Evolutionary conservation across 2,329 filamentous ascomycete species (phyloP).

Genomic region (Paecilomyces niveus): DNA sequence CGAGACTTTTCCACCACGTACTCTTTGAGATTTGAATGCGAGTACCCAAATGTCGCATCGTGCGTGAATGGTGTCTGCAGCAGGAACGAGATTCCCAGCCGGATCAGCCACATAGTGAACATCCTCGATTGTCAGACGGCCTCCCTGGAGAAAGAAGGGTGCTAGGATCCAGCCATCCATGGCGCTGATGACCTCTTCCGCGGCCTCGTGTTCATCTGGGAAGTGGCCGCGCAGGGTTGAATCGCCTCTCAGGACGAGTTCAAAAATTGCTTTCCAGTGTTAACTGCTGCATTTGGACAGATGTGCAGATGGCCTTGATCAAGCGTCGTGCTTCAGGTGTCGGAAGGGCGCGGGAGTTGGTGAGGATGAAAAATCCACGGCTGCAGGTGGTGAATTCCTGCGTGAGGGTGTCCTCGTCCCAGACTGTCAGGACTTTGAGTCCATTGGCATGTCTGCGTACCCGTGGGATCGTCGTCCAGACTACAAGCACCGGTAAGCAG

Average conservation of each 20-base stretch:
- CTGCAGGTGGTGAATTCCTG: constrained; percentile 37
- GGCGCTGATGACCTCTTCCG: constrained; percentile 43
- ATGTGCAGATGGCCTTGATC: constrained; percentile 47
- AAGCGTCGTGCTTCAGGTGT: constrained; percentile 41
- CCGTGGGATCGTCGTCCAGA: constrained; percentile 52
- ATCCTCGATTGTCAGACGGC: constrained; percentile 50
- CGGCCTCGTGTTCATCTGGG: constrained; percentile 48
- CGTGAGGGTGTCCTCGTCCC: constrained; percentile 41
- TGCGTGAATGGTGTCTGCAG: constrained; percentile 50
- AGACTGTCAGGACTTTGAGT: constrained; percentile 49
- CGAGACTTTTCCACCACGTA: constrained; percentile 50
- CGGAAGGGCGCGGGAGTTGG: constrained; percentile 52
- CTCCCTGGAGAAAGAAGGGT: constrained; percentile 55
- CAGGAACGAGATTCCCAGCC: constrained; percentile 40
- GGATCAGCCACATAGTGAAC: constrained; percentile 53
- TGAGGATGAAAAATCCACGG: constrained; percentile 54
- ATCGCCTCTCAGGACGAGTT: constrained; percentile 52
- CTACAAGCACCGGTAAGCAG: too few relatives aligned
- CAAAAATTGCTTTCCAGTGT: too few relatives aligned
- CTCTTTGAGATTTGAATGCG: constrained; percentile 45
- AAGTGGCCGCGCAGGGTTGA: constrained; percentile 53
- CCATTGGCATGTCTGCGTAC: constrained; percentile 57
- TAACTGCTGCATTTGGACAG: too few relatives aligned
- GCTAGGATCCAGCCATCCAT: constrained; percentile 50
- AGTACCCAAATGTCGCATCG: constrained; percentile 53